A percentile compares a stretch with the other conserved stretches of the same genome.
Evolutionary conservation across 768 basidiomycete species (phyloP).

Genomic region (Solioccasus polychromus): DNA sequence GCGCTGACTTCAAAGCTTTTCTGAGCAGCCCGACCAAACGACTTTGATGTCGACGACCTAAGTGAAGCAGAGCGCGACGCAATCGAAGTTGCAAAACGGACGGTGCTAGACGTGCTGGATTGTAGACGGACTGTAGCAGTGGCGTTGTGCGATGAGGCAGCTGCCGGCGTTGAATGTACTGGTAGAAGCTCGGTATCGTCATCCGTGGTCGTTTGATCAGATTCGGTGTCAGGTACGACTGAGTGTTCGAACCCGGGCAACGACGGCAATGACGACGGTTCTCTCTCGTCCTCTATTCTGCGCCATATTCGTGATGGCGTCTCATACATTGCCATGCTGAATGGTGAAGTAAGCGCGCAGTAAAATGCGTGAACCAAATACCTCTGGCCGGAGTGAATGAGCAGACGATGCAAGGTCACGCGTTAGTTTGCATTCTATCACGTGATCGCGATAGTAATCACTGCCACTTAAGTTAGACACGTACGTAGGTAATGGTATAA

Average conservation of each 20-base stretch:
- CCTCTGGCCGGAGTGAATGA: neutral
- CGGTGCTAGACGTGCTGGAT: constrained; percentile 48
- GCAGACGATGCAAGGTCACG: constrained; percentile 4
- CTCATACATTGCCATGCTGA: constrained; percentile 54
- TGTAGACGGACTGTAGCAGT: constrained; percentile 50
- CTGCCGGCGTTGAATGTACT: constrained; percentile 65
- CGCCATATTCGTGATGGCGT: constrained; percentile 86
- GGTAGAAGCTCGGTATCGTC: constrained; percentile 48
- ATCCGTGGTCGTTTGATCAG: constrained; percentile 37
- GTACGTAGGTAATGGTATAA: no score
- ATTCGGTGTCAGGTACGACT: constrained; percentile 36
- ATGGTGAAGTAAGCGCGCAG: constrained; percentile 1
- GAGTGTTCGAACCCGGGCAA: constrained; percentile 71
- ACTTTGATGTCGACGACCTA: constrained; percentile 35
- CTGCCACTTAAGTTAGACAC: no score
- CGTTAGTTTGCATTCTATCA: constrained; percentile 19
- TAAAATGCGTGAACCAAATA: neutral
- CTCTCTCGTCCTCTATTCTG: constrained; percentile 73
- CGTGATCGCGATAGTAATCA: constrained; percentile 30
- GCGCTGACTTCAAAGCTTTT: constrained; percentile 61
- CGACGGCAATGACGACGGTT: constrained; percentile 82
- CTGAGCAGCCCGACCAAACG: constrained; percentile 30
- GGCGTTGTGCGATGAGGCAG: constrained; percentile 46
- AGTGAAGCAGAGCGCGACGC: constrained; percentile 39
- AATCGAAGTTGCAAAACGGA: constrained; percentile 52